These are phyloP conservation scores for Yamagishiella unicocca DNA, from an alignment of 139 green algal genomes.

Conservation along the genomic window DNA sequence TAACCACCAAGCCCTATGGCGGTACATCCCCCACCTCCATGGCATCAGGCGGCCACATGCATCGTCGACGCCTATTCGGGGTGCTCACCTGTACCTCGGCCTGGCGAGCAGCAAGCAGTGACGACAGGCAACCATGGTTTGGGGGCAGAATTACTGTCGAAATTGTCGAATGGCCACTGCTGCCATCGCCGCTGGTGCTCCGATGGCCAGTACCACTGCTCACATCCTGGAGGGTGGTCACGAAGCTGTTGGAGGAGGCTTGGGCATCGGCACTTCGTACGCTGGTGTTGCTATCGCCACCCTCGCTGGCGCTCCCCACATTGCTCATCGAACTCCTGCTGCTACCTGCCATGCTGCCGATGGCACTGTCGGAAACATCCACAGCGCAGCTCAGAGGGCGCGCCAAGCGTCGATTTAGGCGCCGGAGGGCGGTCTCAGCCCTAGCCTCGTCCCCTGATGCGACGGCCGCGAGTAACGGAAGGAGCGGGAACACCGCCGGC, in stretches of 20 bases:
- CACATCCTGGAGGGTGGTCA: not conserved
- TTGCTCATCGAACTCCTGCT: not conserved
- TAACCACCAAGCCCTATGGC: too few species aligned
- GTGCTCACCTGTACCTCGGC: not conserved
- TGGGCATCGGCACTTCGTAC: not conserved
- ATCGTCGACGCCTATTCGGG: not conserved
- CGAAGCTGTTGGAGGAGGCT: not conserved
- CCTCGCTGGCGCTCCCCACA: not conserved
- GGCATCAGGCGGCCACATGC: too few species aligned
- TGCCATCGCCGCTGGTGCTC: not conserved
- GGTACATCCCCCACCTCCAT: too few species aligned
- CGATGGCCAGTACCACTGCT: not conserved
- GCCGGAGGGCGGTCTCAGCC: not conserved
- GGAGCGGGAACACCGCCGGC: not conserved
- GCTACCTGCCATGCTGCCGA: not conserved
- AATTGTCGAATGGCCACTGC: too few species aligned
- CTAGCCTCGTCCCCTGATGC: not conserved
- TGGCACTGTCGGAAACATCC: not conserved
- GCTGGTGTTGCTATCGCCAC: not conserved
- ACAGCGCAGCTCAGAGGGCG: not conserved
- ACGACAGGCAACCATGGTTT: not conserved
- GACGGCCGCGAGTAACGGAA: constrained; percentile 11
- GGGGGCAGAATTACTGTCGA: too few species aligned
- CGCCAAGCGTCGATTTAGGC: constrained; percentile 2
- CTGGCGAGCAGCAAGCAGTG: not conserved